phyloP scores from a whole-genome alignment of 2,329 filamentous ascomycete species.

The Penicillium sp. region DNA sequence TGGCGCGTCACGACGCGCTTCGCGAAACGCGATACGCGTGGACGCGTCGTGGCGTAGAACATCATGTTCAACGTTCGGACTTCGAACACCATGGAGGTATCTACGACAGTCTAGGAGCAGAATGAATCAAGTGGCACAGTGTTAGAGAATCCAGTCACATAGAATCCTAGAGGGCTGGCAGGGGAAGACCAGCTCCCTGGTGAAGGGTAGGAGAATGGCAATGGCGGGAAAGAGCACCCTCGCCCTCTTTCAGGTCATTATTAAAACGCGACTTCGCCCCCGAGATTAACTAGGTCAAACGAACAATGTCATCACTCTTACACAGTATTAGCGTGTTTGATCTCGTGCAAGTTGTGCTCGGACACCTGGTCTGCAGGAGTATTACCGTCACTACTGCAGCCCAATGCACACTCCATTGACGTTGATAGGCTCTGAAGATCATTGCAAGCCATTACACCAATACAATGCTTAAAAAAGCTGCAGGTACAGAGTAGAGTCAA shows the following conservation, averaged over 20 bases:
- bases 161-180: constrained; percentile 11
- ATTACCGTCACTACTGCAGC: no score
- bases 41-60: neutral
- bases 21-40: constrained; percentile 1
- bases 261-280: constrained; percentile 17
- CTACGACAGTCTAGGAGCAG: neutral
- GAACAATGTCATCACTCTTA: neutral
- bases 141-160: neutral
- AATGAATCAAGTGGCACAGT: neutral
- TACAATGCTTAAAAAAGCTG: constrained; percentile 14
- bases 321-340: neutral
- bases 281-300: neutral
- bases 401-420: constrained; percentile 12
- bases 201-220: constrained; percentile 9
- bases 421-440: constrained; percentile 1
- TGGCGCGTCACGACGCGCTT: constrained; percentile 3
- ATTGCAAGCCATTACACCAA: constrained; percentile 1
- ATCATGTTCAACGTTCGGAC: neutral
- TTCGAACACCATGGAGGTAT: neutral
- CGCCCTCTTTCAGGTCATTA: constrained; percentile 7
- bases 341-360: neutral
- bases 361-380: neutral
- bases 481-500: neutral
- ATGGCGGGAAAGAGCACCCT: constrained; percentile 1
- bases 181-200: constrained; percentile 13